A percentile compares a stretch with the other conserved stretches of the same genome.
Conservation (phyloP, 1,284 basidiomycete species). For the Athelia psychrophila region DNA sequence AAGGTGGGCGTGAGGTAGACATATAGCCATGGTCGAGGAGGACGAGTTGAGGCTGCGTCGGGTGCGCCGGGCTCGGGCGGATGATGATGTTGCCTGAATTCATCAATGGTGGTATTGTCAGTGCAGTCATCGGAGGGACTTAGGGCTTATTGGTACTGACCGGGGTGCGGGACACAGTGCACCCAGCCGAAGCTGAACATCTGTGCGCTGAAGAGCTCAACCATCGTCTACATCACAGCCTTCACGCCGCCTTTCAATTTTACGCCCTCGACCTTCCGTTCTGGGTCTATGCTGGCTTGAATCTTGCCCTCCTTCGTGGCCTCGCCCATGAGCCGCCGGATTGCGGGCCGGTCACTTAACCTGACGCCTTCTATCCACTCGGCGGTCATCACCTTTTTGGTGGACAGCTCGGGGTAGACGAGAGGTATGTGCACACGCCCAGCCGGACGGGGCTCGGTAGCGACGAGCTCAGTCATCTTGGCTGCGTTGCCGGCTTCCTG, state of each 20-base stretch:
- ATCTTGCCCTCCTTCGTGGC: slow-evolving; percentile 11
- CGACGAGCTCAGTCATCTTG: slow-evolving; percentile 56
- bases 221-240: slow-evolving; percentile 75
- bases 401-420: slow-evolving; percentile 73
- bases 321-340: slow-evolving; percentile 59
- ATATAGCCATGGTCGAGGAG: slow-evolving; percentile 89
- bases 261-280: slow-evolving; percentile 20
- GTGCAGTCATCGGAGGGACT: too few relatives aligned
- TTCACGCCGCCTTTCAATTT: slow-evolving; percentile 60
- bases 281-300: slow-evolving; percentile 11
- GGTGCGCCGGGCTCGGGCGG: slow-evolving; percentile 63
- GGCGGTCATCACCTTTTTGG: slow-evolving; percentile 78
- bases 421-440: slow-evolving; percentile 78
- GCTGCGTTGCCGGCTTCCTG: slow-evolving; percentile 71
- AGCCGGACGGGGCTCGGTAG: slow-evolving; percentile 61
- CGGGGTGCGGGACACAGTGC: slow-evolving; percentile 74
- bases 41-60: slow-evolving; percentile 72
- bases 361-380: slow-evolving; percentile 87
- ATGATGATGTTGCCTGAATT: slow-evolving; percentile 84
- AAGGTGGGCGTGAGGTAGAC: slow-evolving; percentile 66
- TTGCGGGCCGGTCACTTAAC: slow-evolving; percentile 63
- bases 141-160: neutral
- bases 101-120: too few relatives aligned
- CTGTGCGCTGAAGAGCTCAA: slow-evolving; percentile 79
- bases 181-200: slow-evolving; percentile 91